Evolutionary conservation across 768 basidiomycete genomes (phyloP).

Genomic region (Aureoboletus auriporus): DNA sequence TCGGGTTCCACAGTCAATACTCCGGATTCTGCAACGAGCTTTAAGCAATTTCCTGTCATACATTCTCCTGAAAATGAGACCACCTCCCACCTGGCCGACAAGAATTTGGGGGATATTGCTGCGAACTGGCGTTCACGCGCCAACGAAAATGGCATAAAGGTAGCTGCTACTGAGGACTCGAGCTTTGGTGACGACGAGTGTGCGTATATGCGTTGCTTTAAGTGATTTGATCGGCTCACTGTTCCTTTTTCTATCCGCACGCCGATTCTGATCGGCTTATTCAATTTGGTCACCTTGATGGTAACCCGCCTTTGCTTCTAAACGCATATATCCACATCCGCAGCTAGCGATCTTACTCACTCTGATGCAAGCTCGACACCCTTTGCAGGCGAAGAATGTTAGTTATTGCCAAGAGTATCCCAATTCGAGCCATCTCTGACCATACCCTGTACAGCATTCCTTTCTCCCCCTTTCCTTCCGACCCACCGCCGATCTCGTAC

Average conservation of each 20-base stretch:
- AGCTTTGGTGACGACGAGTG: conserved; percentile 48
- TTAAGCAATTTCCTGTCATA: conserved; percentile 40
- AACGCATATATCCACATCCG: conserved; percentile 38
- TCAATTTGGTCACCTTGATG: conserved; percentile 1
- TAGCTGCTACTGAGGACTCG: conserved; percentile 40
- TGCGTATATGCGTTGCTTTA: conserved; percentile 27
- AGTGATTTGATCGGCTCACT: conserved; percentile 15
- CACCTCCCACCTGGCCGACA: conserved; percentile 32
- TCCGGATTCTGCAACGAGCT: conserved; percentile 39
- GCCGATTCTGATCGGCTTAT: conserved; percentile 7
- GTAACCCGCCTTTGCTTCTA: neutral
- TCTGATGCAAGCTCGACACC: conserved; percentile 47
- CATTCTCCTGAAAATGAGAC: conserved; percentile 42
- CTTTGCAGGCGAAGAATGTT: conserved; percentile 50
- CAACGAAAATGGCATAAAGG: conserved; percentile 68
- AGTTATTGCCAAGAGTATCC: conserved; percentile 17
- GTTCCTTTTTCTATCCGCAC: neutral
- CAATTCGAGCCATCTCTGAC: conserved; percentile 19
- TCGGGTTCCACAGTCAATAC: conserved; percentile 54
- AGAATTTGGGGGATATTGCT: conserved; percentile 55
- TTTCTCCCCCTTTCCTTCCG: conserved; percentile 57
- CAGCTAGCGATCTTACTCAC: conserved; percentile 48
- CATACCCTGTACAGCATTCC: conserved; percentile 38
- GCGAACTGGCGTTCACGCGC: conserved; percentile 72
- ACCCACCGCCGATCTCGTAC: conserved; percentile 54